These are phyloP conservation scores for Gastrodia elata DNA, from an alignment of 106 monocot species.

Conservation along the genomic window DNA sequence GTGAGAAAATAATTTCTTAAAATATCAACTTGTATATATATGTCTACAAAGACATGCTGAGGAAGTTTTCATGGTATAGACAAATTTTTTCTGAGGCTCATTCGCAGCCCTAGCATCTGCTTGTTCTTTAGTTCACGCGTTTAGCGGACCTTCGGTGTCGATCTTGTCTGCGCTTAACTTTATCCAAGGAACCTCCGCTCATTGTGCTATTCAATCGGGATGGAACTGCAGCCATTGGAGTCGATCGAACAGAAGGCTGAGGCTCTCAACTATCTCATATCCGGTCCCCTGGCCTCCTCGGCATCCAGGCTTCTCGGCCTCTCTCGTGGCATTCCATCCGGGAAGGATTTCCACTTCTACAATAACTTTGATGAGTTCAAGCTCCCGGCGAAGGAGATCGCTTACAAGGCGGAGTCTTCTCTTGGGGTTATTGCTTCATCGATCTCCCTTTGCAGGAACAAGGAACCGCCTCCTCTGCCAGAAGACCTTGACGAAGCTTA, in stretches of 20 bases:
- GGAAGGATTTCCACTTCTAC: constrained; percentile 70
- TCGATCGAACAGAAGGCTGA: constrained; percentile 29
- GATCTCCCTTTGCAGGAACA: constrained; percentile 10
- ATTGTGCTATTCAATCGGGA: constrained; percentile 14
- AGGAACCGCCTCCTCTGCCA: constrained; percentile 17
- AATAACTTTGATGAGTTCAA: constrained; percentile 59
- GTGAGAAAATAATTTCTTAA: no score
- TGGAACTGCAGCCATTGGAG: constrained; percentile 9
- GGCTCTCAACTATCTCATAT: constrained; percentile 28
- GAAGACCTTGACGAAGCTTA: constrained; percentile 46
- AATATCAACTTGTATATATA: no score
- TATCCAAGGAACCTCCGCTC: background rate
- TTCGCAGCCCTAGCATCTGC: no score
- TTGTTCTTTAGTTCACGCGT: background rate
- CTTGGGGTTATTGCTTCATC: constrained; percentile 24
- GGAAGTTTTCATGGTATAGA: no score
- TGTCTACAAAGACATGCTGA: no score
- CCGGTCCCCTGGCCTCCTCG: constrained; percentile 43
- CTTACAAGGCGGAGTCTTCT: constrained; percentile 13
- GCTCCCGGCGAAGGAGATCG: constrained; percentile 23
- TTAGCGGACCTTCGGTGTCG: background rate
- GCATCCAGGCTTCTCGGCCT: constrained; percentile 22
- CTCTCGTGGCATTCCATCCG: constrained; percentile 43
- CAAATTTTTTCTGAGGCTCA: no score
- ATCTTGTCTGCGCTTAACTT: background rate